Evolutionary conservation across 345 rosid species (phyloP), one percentile per base, ranked within the genome.

Genomic region (Litchi chinensis): DNA sequence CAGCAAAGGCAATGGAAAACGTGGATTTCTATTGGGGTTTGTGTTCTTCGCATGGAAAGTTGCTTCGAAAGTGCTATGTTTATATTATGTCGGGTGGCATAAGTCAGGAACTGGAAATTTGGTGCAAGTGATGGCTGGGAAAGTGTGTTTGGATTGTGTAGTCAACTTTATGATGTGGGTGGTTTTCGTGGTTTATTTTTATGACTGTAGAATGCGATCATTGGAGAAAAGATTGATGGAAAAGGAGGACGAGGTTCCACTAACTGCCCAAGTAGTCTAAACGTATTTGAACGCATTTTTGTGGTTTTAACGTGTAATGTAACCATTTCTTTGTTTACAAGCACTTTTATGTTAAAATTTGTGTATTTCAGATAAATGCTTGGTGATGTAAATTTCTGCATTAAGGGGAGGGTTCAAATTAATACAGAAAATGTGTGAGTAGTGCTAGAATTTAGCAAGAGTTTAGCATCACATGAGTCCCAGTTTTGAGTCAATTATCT

Each of bases 91-190:
- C 37, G 73, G 56, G 10, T 77, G 83, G 79, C 13, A 50, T 71
- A 75, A 11, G 11, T 32, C 79, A 41, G 68, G 70, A 62, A 24
- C 18, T 24, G 71, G 43, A 16, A 43, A 48, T 28, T 21, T 66
- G 26, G 76, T 59, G 52, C 77, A 43, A 37, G 28, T 18, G 10
- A 62, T 66, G 18, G 37, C 48, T 28, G 70, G 28, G 37, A 79
- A 78, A 5, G 64, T 62, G 5, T 67, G 73, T 9, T 48, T 79
- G 70, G 72, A 76, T 71, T 79, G 81, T 40, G 59, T 79, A 13
- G 77, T 60, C 21, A 79, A 76, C 32, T 59, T 81, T 68, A n/a
- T 79, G 65, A 74, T 73, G 77, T 86, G 88, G 86, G 63, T 83
- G 24, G 74, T 39, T 7, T 74, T 81, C 40, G 18, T 62, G 66